Base-by-base conservation (phyloP, 2,329 filamentous ascomycete genomes). In the Alternaria arborescens region DNA sequence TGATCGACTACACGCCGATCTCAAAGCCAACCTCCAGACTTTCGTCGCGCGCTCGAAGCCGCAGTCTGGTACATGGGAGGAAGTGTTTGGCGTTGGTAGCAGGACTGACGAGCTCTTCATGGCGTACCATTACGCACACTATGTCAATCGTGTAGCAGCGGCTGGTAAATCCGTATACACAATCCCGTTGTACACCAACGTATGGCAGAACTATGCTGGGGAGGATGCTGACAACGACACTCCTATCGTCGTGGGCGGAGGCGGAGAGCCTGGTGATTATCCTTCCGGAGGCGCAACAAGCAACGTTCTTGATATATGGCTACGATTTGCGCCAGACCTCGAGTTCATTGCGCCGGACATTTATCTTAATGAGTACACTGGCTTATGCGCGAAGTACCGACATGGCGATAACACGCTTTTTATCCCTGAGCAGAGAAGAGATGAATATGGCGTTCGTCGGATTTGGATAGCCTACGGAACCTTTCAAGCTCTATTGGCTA, bases 361-460 rank as follows among this genome's bases (percentile, higher is more conserved):
- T 4, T 85, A 85, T 61, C 78, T 85, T 18, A 80, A 84, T 61
- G 78, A 84, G 38, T 85, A 85, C 62, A 77, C 79, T 43, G 69
- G 61, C 0, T 77, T 81, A 0, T 85, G 83, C 57, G 67, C 64
- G 11, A 77, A 81, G 26, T 85, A 84, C 60, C 69, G 78, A 3
- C 81, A 83, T 51, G 71, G 77, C 4, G 69, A 72, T 11, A 81
- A 84, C 62, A 77, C 82, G 0, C 75, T 86, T 0, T 85, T 85
- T 62, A 84, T 86, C 38, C 84, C 84, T 0, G 84, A 86, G 71
- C 84, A 85, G 65, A 75, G 83, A 5, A 77, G 84, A 12, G 83
- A 85, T 54, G 82, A 82, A 74, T 66, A 70, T 6, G 72, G 72
- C 4, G 67, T 66, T 4, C 61, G 72, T 20, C 64, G 72, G 1